These are phyloP conservation scores for Chalciporus chontae DNA, from an alignment of 768 basidiomycete genomes.

Conservation along the genomic window DNA sequence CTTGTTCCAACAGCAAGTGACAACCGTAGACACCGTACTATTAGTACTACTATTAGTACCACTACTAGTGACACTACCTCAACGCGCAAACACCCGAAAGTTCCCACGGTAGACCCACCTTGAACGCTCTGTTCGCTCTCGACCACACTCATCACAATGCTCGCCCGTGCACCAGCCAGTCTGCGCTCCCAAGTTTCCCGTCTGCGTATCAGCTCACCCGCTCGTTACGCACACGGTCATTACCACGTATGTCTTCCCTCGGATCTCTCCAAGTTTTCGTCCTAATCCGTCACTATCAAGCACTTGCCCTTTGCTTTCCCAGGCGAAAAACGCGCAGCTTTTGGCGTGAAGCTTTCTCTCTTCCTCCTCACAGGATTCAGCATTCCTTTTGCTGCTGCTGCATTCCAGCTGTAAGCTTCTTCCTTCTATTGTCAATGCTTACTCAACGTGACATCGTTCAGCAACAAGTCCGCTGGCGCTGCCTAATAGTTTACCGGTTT, in stretches of 20 bases:
- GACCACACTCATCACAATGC: slow-evolving; percentile 31
- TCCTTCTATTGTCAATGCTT: neutral
- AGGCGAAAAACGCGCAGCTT: slow-evolving; percentile 46
- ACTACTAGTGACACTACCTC: too few species aligned
- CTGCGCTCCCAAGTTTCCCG: slow-evolving; percentile 39
- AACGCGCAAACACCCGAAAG: neutral
- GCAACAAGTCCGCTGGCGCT: slow-evolving; percentile 36
- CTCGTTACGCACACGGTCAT: slow-evolving; percentile 49
- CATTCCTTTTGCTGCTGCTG: slow-evolving; percentile 63
- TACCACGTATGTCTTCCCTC: slow-evolving; percentile 45
- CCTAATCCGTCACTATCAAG: slow-evolving; percentile 28
- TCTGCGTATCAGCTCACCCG: slow-evolving; percentile 22
- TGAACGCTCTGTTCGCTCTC: slow-evolving; percentile 1
- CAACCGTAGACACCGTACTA: too few species aligned
- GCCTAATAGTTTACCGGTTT: slow-evolving; percentile 17
- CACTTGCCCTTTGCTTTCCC: slow-evolving; percentile 57
- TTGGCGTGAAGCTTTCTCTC: slow-evolving; percentile 32
- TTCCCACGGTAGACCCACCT: slow-evolving; percentile 13
- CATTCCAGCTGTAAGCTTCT: slow-evolving; percentile 59
- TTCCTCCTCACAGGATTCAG: slow-evolving; percentile 55
- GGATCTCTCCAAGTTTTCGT: neutral
- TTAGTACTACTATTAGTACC: too few species aligned
- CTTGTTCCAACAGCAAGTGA: too few species aligned
- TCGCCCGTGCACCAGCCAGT: slow-evolving; percentile 41
- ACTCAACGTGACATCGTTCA: slow-evolving; percentile 21